phyloP scores from a whole-genome alignment of 2,329 filamentous ascomycete species.

The Malbranchea cinnamomea region DNA sequence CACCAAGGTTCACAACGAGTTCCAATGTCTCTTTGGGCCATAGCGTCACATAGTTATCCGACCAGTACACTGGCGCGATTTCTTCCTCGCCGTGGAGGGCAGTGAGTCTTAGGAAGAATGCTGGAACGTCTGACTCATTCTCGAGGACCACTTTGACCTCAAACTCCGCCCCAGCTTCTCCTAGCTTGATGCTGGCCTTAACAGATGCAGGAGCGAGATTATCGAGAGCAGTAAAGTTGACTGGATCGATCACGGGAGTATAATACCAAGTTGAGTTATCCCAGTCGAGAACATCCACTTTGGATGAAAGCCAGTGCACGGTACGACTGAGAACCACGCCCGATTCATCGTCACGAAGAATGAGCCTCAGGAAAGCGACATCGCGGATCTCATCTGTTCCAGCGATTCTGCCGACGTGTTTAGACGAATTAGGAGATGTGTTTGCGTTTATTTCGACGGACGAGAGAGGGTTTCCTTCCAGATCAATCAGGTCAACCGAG shows the following conservation, averaged over 20 bases:
- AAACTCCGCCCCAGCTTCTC: not conserved
- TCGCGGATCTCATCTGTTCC: conserved; percentile 22
- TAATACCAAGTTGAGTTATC: conserved; percentile 42
- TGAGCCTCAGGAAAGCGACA: conserved; percentile 37
- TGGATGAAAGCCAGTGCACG: conserved; percentile 42
- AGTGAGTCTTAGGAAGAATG: conserved; percentile 42
- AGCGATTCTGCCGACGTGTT: conserved; percentile 20
- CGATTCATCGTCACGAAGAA: conserved; percentile 23
- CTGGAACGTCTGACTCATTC: conserved; percentile 38
- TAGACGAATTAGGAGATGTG: conserved; percentile 34
- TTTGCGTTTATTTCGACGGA: conserved; percentile 17
- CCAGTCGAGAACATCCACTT: conserved; percentile 40
- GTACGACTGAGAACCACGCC: conserved; percentile 36
- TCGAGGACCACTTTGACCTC: conserved; percentile 29
- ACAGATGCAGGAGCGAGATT: conserved; percentile 26
- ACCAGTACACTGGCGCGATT: conserved; percentile 40
- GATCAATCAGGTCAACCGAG: conserved; percentile 35
- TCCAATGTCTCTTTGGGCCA: conserved; percentile 40
- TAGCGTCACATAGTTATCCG: conserved; percentile 49
- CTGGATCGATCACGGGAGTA: conserved; percentile 40
- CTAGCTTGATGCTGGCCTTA: conserved; percentile 13
- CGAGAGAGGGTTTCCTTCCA: conserved; percentile 30
- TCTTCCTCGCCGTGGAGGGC: conserved; percentile 34
- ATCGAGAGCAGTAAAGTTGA: conserved; percentile 34
- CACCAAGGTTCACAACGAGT: conserved; percentile 19